Evolutionary conservation across 2,329 filamentous ascomycete genomes (phyloP), one percentile per base, ranked within the genome.

Genomic region (Pseudogymnoascus sp.): DNA sequence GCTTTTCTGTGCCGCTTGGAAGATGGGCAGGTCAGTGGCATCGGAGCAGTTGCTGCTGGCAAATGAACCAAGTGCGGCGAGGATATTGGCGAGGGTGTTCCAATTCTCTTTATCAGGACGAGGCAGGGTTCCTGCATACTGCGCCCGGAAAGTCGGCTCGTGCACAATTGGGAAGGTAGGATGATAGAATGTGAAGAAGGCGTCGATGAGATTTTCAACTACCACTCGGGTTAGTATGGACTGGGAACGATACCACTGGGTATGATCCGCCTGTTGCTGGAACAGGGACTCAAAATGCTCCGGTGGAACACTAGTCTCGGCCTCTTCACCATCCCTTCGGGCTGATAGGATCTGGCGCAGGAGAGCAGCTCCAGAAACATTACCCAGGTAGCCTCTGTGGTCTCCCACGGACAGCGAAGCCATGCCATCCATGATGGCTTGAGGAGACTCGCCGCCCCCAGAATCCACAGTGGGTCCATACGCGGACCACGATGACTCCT

Each of bases 151-250:
- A 0, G 74, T 75, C 6, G 74, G 71, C 60, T 78, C 77, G 63
- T 80, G 77, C 3, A 80, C 67, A 21, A 80, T 73, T 0, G 78
- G 79, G 62, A 79, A 80, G 36, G 73, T 74, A 8, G 74, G 64
- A 65, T 81, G 77, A 64, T 76, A 79, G 13, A 74, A 66, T 5
- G 68, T 66, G 64, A 80, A 80, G 65, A 79, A 81, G 0, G 74
- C 71, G 62, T 76, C 74, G 29, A 55, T 55, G 8, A 55, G 41
- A 75, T 66, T 65, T 61, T 70, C 68, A 21, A 59, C 58, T n/a
- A 42, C 58, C 10, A 59, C 58, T 29, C 38, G 17, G 21, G 58
- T 59, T 25, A 59, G 17, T 42, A 59, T 59, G 21, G 58, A 38
- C 38, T 59, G 58, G 3, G 58, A 59, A 17, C 58, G 58, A 59